Evolutionary conservation across 2,329 filamentous ascomycete species (phyloP).

Genomic region (Aspergillus candidus): DNA sequence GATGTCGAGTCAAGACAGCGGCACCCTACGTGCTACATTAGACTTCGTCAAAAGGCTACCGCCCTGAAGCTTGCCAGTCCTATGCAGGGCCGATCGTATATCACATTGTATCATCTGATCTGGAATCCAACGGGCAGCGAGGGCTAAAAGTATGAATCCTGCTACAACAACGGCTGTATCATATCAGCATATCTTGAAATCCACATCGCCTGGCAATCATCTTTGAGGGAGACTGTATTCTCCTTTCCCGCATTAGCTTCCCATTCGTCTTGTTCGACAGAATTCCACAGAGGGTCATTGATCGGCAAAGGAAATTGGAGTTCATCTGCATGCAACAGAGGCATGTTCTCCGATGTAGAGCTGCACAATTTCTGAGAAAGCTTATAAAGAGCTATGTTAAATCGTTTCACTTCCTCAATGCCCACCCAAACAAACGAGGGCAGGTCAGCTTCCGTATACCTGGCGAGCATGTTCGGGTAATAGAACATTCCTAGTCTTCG

Average conservation of each 20-base stretch:
- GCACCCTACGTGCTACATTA: no score
- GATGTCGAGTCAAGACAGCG: no score
- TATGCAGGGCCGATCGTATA: no score
- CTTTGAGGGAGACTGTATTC: neutral
- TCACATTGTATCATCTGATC: no score
- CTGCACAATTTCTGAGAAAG: slow-evolving; percentile 10
- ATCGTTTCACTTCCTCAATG: slow-evolving; percentile 27
- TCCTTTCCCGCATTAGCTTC: neutral
- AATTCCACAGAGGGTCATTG: slow-evolving; percentile 12
- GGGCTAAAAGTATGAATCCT: no score
- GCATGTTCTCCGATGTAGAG: neutral
- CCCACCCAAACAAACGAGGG: slow-evolving; percentile 17
- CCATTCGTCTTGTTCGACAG: slow-evolving; percentile 8
- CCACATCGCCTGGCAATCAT: slow-evolving; percentile 6
- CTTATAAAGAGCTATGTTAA: slow-evolving; percentile 23
- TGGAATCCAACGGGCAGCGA: no score
- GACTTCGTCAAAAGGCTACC: no score
- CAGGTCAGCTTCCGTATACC: slow-evolving; percentile 8
- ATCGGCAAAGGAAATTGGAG: slow-evolving; percentile 16
- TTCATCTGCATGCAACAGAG: slow-evolving; percentile 9
- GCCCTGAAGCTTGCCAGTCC: no score
- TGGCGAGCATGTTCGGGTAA: slow-evolving; percentile 23
- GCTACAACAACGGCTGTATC: neutral
- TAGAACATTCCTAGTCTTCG: slow-evolving; percentile 22
- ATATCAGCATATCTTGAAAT: slow-evolving; percentile 8